Evolutionary conservation across 345 rosid genomes (phyloP).

Genomic region (Melastoma malabathricum): DNA sequence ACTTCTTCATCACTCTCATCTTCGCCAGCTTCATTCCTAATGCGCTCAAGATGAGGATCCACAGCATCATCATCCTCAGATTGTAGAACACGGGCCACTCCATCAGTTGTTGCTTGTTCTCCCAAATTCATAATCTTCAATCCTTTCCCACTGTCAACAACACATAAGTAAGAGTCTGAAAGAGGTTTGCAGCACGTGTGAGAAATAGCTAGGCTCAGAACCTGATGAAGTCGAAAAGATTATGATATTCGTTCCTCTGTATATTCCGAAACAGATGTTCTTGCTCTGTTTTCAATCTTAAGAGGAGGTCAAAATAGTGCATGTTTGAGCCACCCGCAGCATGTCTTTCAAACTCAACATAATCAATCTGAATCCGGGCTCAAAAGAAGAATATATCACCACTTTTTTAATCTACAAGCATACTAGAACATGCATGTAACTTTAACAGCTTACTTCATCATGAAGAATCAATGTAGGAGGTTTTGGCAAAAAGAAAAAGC

Average conservation of each 20-base stretch:
- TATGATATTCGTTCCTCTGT: constrained; percentile 93
- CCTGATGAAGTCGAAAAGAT: constrained; percentile 82
- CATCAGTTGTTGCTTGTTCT: constrained; percentile 37
- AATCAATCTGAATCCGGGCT: constrained; percentile 42
- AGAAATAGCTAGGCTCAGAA: constrained; percentile 7
- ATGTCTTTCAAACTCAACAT: constrained; percentile 98
- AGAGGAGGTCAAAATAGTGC: constrained; percentile 96
- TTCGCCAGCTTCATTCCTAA: constrained; percentile 64
- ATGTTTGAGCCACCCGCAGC: constrained; percentile 97
- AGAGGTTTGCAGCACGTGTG: neutral
- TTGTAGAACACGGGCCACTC: constrained; percentile 66
- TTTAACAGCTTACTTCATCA: constrained; percentile 52
- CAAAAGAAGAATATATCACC: too few relatives aligned
- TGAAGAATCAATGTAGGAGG: constrained; percentile 98
- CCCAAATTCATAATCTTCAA: constrained; percentile 90
- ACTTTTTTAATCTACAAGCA: too few relatives aligned
- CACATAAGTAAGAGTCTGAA: constrained; percentile 1
- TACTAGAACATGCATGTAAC: neutral
- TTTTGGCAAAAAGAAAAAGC: constrained; percentile 92
- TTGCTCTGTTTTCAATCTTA: constrained; percentile 85
- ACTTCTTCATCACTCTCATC: constrained; percentile 98
- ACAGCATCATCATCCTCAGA: constrained; percentile 77
- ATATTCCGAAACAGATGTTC: constrained; percentile 93
- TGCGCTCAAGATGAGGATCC: constrained; percentile 91
- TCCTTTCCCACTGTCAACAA: constrained; percentile 52